Conservation (phyloP, 2,329 filamentous ascomycete species). For the Polytolypa hystricis region DNA sequence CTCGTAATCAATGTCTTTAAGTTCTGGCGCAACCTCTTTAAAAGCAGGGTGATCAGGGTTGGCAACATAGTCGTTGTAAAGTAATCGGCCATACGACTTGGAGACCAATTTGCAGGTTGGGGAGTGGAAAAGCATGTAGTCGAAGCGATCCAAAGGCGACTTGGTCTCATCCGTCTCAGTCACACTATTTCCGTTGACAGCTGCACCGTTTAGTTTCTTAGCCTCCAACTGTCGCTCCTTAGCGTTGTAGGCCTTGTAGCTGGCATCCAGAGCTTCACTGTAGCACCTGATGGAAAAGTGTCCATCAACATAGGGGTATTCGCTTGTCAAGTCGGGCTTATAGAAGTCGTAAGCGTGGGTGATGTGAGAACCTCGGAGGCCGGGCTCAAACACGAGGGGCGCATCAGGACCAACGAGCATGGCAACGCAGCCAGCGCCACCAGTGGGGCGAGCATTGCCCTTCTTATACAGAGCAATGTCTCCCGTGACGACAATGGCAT, state of each 20-base stretch:
- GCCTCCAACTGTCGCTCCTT: conserved; percentile 53
- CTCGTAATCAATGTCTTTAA: conserved; percentile 67
- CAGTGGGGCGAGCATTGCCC: conserved; percentile 64
- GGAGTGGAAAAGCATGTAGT: conserved; percentile 73
- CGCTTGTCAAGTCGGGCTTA: conserved; percentile 71
- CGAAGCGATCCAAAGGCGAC: conserved; percentile 65
- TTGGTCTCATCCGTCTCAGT: conserved; percentile 37
- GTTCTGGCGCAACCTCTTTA: conserved; percentile 62
- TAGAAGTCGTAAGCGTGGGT: conserved; percentile 77
- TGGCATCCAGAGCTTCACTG: conserved; percentile 60
- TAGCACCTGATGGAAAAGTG: conserved; percentile 71
- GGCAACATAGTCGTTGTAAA: conserved; percentile 76
- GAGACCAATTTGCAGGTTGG: conserved; percentile 79
- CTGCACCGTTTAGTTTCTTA: conserved; percentile 30
- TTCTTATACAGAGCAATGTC: conserved; percentile 75
- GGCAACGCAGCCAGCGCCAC: conserved; percentile 63
- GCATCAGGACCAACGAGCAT: conserved; percentile 65
- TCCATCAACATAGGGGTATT: conserved; percentile 71
- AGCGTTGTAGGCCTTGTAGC: conserved; percentile 70
- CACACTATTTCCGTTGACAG: conserved; percentile 33
- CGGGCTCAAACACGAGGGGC: conserved; percentile 60
- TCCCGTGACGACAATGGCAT: conserved; percentile 63
- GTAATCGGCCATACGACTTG: conserved; percentile 71
- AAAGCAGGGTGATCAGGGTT: conserved; percentile 58
- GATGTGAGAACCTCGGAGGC: conserved; percentile 67